Evolutionary conservation across 176 grass and related monocot genomes (phyloP), one percentile per base, ranked within the genome.

Genomic region (Avena insularis): DNA sequence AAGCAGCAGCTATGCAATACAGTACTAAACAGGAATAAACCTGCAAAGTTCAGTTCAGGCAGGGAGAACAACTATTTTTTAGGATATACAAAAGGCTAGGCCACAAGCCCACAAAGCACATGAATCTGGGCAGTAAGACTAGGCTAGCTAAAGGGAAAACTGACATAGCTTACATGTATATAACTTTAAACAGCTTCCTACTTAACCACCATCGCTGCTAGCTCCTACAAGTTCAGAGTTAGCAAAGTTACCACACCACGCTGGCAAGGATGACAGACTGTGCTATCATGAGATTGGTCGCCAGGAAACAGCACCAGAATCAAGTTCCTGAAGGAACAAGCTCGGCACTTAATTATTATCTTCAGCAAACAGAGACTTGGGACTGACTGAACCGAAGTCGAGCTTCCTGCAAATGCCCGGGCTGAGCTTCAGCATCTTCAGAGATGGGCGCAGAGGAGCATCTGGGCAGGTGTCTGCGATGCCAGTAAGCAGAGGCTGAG

Each of bases 391-490:
- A 56, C 64, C 89, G 2, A 95, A 95, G 36, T 93, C 81, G 21
- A 93, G 92, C 89, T 95, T 93, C 40, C 89, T 79, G 62, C 94
- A 91, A 80, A 93, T 80, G 40, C 55, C 72, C 31, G 73, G 87
- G 86, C 80, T 85, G 4, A 91, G 89, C 54, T 79, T 89, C 15
- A 63, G 75, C 31, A 21, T 33, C 71, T 83, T 93, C 46, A n/a
- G 54, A 66, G 51, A 60, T 43, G 49, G 54, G 21, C 87, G 87
- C 67, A 81, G 2, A 68, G 94, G 94, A 15, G 89, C 91, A 48
- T 75, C 78, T 76, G 91, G 91, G 67, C 91, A 95, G 48, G 89
- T 79, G n/a, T 89, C 88, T 63, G 85, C 91, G 73, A 88, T 74
- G 70, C 94, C 89, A 40, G 65, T 86, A 9, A 91, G 85, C 0